phyloP scores from a whole-genome alignment of 2,329 filamentous ascomycete genomes.

The Alternaria arborescens region DNA sequence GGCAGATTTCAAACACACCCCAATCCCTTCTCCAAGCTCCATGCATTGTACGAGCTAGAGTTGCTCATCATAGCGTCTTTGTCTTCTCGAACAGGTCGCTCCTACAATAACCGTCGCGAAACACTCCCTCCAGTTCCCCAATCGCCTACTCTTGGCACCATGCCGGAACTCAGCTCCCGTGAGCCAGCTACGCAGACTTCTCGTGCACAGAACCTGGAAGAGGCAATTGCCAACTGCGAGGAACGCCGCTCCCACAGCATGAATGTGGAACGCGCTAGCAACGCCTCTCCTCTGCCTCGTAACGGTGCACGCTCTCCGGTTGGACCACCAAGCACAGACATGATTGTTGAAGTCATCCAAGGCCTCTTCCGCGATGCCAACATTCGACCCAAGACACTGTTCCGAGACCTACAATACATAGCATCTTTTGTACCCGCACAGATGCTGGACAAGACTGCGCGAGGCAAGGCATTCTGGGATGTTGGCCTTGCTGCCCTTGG shows the following conservation, averaged over 20 bases:
- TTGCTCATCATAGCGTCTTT: conserved; percentile 81
- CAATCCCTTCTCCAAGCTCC: conserved; percentile 86
- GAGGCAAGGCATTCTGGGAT: conserved; percentile 86
- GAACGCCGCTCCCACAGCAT: conserved; percentile 71
- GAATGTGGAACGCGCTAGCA: conserved; percentile 45
- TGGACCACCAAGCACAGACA: conserved; percentile 53
- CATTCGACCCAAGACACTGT: conserved; percentile 58
- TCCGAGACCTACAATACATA: conserved; percentile 63
- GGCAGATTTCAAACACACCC: conserved; percentile 88
- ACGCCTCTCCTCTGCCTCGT: conserved; percentile 51
- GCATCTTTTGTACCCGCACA: conserved; percentile 67
- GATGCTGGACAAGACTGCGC: conserved; percentile 65
- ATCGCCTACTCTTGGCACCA: conserved; percentile 55
- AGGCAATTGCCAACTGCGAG: conserved; percentile 74
- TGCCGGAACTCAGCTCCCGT: conserved; percentile 56
- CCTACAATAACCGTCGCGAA: conserved; percentile 51
- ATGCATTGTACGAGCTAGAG: conserved; percentile 82
- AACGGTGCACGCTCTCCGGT: conserved; percentile 48
- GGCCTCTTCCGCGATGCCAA: conserved; percentile 56
- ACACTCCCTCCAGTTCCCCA: conserved; percentile 54
- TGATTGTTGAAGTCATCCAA: conserved; percentile 55
- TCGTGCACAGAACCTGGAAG: conserved; percentile 64
- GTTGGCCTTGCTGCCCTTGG: conserved; percentile 86
- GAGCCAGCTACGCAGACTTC: conserved; percentile 53
- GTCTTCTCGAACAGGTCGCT: conserved; percentile 62